Conservation (phyloP, 2,329 filamentous ascomycete genomes). For the Apiospora kogelbergensis region DNA sequence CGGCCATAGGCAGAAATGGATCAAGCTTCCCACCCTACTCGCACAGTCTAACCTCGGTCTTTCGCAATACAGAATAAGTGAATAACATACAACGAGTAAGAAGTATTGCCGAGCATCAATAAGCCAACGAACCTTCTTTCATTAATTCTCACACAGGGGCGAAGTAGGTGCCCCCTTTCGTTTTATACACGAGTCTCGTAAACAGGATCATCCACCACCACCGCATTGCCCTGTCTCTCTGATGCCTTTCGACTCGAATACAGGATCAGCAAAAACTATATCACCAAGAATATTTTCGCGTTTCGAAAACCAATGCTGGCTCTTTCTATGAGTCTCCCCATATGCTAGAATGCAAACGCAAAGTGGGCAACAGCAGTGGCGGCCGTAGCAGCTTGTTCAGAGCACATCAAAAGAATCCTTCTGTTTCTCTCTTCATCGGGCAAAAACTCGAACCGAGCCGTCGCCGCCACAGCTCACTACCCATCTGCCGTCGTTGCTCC, state of each 20-base stretch:
- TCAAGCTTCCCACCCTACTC: not conserved
- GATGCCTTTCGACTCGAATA: not conserved
- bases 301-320: constrained; percentile 2
- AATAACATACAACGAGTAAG: not conserved
- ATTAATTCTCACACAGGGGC: constrained; percentile 9
- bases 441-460: constrained; percentile 91
- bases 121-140: not conserved
- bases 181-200: constrained; percentile 8
- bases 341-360: constrained; percentile 7
- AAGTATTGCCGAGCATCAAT: not conserved
- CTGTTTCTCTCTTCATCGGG: constrained; percentile 40
- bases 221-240: not conserved
- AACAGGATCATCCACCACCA: not conserved
- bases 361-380: not conserved
- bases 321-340: not conserved
- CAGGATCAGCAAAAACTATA: constrained; percentile 6
- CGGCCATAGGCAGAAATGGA: not conserved
- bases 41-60: not conserved
- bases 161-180: not conserved
- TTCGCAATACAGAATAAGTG: not conserved
- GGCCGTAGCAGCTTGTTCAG: not conserved
- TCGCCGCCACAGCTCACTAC: constrained; percentile 94
- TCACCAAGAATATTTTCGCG: not conserved
- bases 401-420: not conserved
- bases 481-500: constrained; percentile 93